Evolutionary conservation across 208 protist genomes (phyloP).

Genomic region (Crithidia thermophila): DNA sequence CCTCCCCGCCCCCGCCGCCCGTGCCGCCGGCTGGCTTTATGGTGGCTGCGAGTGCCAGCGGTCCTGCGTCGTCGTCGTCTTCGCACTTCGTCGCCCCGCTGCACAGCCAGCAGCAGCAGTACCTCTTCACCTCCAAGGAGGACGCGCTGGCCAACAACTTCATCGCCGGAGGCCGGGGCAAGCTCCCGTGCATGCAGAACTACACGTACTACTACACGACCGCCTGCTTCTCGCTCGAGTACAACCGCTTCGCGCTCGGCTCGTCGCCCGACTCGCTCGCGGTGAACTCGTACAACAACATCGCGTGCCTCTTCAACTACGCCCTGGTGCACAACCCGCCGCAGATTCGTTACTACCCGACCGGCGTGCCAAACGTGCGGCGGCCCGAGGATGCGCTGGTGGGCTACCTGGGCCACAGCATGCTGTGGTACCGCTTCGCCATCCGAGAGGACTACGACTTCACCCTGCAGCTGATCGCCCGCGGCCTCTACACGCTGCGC

Average conservation of each 20-base stretch:
- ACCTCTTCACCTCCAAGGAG: constrained; percentile 43
- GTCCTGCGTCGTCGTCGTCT: neutral
- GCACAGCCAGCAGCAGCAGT: constrained; percentile 10
- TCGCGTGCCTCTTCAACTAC: constrained; percentile 84
- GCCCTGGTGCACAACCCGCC: constrained; percentile 60
- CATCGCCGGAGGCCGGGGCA: constrained; percentile 8
- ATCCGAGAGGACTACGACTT: constrained; percentile 93
- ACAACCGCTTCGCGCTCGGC: constrained; percentile 67
- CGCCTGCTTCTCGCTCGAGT: constrained; percentile 83
- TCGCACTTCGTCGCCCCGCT: neutral
- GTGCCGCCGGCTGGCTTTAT: constrained; percentile 10
- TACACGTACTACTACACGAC: constrained; percentile 46
- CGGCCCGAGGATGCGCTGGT: constrained; percentile 43
- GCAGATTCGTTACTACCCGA: constrained; percentile 50
- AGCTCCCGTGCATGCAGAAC: constrained; percentile 16
- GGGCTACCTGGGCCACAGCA: constrained; percentile 43
- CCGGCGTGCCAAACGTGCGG: constrained; percentile 33
- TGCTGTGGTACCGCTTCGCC: constrained; percentile 85
- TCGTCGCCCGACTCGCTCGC: constrained; percentile 46
- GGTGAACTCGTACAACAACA: constrained; percentile 91
- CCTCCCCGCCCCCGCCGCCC: constrained; percentile 16
- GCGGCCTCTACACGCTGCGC: constrained; percentile 74
- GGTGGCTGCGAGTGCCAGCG: neutral
- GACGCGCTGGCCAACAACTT: constrained; percentile 40
- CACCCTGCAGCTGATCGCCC: constrained; percentile 82